Base-by-base conservation (phyloP, 164 flowering plant genomes). In the Annona cherimola region DNA sequence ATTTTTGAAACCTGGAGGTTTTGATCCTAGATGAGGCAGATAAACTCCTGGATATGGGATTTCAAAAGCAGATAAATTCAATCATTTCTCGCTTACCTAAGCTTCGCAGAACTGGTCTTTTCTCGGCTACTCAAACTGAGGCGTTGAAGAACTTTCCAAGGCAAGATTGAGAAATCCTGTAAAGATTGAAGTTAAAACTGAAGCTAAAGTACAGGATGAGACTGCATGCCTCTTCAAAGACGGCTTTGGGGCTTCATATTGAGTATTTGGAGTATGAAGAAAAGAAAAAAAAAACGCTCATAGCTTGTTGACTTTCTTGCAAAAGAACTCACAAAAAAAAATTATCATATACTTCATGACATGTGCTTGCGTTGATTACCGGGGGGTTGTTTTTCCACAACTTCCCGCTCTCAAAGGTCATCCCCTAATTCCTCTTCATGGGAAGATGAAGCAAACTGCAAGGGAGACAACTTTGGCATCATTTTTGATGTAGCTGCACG, bases 401-500 rank as follows among this genome's bases (percentile, higher is more conserved):
- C 80, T 95, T 69, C 60, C 84, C 72, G 70, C 70, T 76, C 81
- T 95, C 63, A 91, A 89, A 78, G 86, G 87, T 68, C 72, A 77
- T 60, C 72, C 92, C 44, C 76, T 95, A 67, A 79, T 93, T 46
- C 78, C 98, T 82, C 90, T 95, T 73, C 98, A 93, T 86, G 99
- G 99, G 74, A 85, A 82, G 81, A 91, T 95, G 99, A 93, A 93
- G 80, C 97, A 91, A 98, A 69, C 71, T 80, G 93, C 87, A 68
- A 88, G 99, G 86, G 96, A 87, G 78, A 93, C 89, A 78, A 93
- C 99, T 35, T 80, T 95, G 76, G 88, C 89, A 69, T 86, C 93
- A 65, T 93, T 95, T 79, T 97, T 63, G 99, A 95, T 88, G 97
- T 95, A 57, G 99, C 99, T 73, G 99, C 99, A 45, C 90, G 98